A percentile compares a stretch with the other conserved stretches of the same genome.
Evolutionary conservation across 495 filamentous ascomycete genomes (phyloP).

Genomic region (Hypoxylon subgilvum): DNA sequence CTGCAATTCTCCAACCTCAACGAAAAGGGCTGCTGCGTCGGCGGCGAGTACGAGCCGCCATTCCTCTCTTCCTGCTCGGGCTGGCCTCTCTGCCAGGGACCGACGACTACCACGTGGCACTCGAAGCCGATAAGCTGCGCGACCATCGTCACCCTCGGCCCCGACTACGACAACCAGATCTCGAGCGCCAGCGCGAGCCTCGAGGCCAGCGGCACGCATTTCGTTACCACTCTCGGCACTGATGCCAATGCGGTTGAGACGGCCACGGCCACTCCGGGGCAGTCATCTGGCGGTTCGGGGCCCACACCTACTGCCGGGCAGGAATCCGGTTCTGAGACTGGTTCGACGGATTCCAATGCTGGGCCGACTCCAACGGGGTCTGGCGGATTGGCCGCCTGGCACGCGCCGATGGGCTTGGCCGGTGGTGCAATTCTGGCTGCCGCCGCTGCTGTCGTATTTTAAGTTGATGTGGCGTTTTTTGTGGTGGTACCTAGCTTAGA

Average conservation of each 20-base stretch:
- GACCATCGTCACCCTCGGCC: conserved; percentile 5
- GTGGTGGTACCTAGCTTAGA: no score
- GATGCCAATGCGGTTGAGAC: neutral
- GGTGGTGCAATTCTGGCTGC: neutral
- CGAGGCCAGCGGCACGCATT: neutral
- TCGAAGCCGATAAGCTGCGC: conserved; percentile 2
- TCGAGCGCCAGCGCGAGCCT: conserved; percentile 3
- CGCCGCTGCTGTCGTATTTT: conserved; percentile 3
- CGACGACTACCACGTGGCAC: conserved; percentile 2
- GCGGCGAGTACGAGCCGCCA: conserved; percentile 1
- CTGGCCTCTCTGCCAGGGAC: conserved; percentile 5
- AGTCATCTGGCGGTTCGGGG: neutral
- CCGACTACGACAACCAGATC: neutral
- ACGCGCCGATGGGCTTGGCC: neutral
- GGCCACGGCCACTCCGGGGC: neutral
- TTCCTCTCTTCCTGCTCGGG: conserved; percentile 5
- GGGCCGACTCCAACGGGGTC: neutral
- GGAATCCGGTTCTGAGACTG: no score
- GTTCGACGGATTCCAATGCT: no score
- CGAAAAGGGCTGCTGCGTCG: conserved; percentile 6
- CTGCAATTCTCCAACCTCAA: neutral
- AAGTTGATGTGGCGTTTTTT: no score
- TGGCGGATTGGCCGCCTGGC: neutral
- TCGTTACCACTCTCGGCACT: neutral
- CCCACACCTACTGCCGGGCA: no score